Evolutionary conservation across 2,329 filamentous ascomycete species (phyloP), one percentile per base, ranked within the genome.

Genomic region (Alternaria sp.): DNA sequence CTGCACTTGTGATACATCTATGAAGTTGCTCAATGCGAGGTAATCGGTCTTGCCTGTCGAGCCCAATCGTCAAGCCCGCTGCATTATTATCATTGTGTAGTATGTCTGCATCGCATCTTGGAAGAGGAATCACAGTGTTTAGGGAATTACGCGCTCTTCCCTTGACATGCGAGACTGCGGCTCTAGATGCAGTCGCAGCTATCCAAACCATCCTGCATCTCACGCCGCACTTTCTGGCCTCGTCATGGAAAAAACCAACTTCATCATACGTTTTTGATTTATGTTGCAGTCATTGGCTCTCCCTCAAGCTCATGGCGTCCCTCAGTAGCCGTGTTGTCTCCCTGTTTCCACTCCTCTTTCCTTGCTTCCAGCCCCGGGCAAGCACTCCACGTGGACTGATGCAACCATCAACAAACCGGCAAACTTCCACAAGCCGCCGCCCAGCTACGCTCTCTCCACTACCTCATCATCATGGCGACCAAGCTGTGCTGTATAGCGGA

Each of bases 401-500:
- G 31, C 40, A 11, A 23, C 21, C 24, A 13, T 58, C 39, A 56
- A 56, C 45, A 56, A 55, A 56, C 31, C 28, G 39, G 34, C 46
- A 56, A 13, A 39, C 17, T 24, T 36, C 36, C n/a, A 40, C 11
- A 9, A 5, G 17, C 24, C 24, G 24, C 50, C 23, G 10, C 28
- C n/a, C 31, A 40, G 34, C 36, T 39, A 24, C 7, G 21, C 31
- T 28, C 36, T 11, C 33, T 4, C n/a, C 28, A 37, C 36, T 26
- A 26, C 31, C 29, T 54, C 21, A 13, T 39, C 28, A 60, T 14
- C 36, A 76, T 76, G 74, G 69, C 73, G 5, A 67, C 72, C 33
- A 74, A 68, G 48, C 61, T 76, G 14, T 77, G 75, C 56, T 77
- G 75, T 56, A 73, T 67, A 5, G 61, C 67, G 10, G 73, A 73